Evolutionary conservation across 139 green algal species (phyloP).

Genomic region (Tetradesmus obliquus): DNA sequence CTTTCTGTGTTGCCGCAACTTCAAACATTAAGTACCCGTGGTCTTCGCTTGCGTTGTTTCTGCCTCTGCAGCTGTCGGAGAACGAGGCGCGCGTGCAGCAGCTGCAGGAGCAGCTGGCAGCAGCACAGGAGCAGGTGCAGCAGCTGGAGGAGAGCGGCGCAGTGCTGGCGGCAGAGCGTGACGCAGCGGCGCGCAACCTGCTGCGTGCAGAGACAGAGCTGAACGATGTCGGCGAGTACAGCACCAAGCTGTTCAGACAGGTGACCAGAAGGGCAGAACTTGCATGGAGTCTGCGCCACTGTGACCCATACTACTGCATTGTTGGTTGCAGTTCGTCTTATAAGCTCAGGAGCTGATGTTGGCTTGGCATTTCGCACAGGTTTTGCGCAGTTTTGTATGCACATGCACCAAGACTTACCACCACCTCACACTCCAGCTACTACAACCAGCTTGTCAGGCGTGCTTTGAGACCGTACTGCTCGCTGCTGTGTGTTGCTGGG

Average conservation of each 20-base stretch:
- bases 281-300: background rate
- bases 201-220: conserved; percentile 35
- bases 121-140: conserved; percentile 1
- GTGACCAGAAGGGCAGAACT: background rate
- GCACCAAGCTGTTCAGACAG: conserved; percentile 46
- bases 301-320: too few species aligned
- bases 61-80: background rate
- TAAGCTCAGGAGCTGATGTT: too few species aligned
- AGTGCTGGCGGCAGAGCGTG: conserved; percentile 26
- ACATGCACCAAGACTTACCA: too few species aligned
- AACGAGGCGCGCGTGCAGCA: conserved; percentile 8
- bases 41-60: background rate
- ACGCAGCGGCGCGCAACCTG: conserved; percentile 26
- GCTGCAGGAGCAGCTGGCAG: conserved; percentile 24
- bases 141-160: background rate
- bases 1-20: too few species aligned
- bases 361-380: too few species aligned
- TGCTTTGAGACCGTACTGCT: too few species aligned
- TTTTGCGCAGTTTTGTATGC: too few species aligned
- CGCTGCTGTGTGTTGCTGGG: too few species aligned
- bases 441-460: too few species aligned
- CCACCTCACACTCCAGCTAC: too few species aligned
- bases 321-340: too few species aligned
- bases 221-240: conserved; percentile 42
- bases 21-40: background rate